A percentile compares a stretch with the other conserved stretches of the same genome.
Conservation (phyloP, 2,329 filamentous ascomycete species). For the Fusarium setosum region DNA sequence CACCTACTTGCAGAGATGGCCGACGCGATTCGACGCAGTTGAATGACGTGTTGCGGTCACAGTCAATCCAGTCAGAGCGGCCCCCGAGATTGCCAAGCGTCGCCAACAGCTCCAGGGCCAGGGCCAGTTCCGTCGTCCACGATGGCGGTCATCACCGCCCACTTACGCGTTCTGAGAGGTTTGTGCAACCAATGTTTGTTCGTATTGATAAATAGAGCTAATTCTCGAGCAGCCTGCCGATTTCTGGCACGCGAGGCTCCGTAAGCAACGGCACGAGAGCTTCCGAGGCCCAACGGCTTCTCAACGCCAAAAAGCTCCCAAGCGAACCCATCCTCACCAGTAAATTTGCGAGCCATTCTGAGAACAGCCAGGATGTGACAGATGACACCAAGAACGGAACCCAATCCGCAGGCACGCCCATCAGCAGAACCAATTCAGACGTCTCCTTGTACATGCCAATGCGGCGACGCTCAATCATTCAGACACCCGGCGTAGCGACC, state of each 20-base stretch:
- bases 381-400: slow-evolving; percentile 36
- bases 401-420: slow-evolving; percentile 29
- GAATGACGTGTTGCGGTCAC: slow-evolving; percentile 22
- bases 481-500: slow-evolving; percentile 63
- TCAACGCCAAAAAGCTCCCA: slow-evolving; percentile 22
- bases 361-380: slow-evolving; percentile 32
- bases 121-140: slow-evolving; percentile 25
- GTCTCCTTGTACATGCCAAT: slow-evolving; percentile 59
- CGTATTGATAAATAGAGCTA: slow-evolving; percentile 29
- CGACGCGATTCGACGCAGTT: slow-evolving; percentile 27
- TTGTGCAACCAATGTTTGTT: slow-evolving; percentile 17
- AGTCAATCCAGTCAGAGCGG: slow-evolving; percentile 35
- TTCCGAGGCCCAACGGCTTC: slow-evolving; percentile 28
- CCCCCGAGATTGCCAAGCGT: slow-evolving; percentile 26
- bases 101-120: slow-evolving; percentile 24
- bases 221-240: slow-evolving; percentile 32
- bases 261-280: slow-evolving; percentile 32
- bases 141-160: slow-evolving; percentile 28
- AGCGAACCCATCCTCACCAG: slow-evolving; percentile 23
- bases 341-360: slow-evolving; percentile 21
- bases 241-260: slow-evolving; percentile 23
- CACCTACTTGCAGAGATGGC: slow-evolving; percentile 26
- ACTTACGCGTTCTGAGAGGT: slow-evolving; percentile 39
- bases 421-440: slow-evolving; percentile 56
- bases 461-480: slow-evolving; percentile 60